Evolutionary conservation across 768 basidiomycete species (phyloP), one percentile per base, ranked within the genome.

Genomic region (Hygrocybe coccinea): DNA sequence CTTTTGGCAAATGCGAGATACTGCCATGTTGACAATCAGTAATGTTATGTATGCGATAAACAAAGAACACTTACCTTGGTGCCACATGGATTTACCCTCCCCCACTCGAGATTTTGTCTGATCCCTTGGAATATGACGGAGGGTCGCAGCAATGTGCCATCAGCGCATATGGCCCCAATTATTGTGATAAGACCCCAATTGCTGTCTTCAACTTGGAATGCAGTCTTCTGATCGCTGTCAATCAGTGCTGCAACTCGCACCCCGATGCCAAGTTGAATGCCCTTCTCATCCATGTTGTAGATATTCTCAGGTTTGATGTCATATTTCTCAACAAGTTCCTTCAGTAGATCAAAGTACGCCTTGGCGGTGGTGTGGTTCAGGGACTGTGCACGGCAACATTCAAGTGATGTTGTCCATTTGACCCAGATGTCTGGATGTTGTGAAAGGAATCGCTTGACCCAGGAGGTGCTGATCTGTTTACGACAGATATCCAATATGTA

Each of bases 141-240:
- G 34, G 57, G 57, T 21, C 41, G 33, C n/a, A 53, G 33, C 10
- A 6, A 11, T 3, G 52, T 62, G 0, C 76, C 76, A 64, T 74
- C 74, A 1, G 75, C 72, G 47, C 60, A 66, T 2, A 73, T 56
- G 61, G 68, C 67, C 56, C 78, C 74, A 49, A 79, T 68, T 19
- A 78, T 63, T 0, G 75, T 79, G 33, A 78, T 67, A 3, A 77
- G 68, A 56, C 77, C 69, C 0, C 72, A 69, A 36, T 72, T 68
- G 8, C 58, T 69, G 56, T 64, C 69, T 7, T 60, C 52, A 10
- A 65, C 52, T 21, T 61, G 53, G 52, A 70, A 69, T 8, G 59
- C 55, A 1, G 43, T 41, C 3, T 57, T 52, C 17, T 64, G 52
- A 9, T 61, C 56, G 0, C 64, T 58, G 17, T 59, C 52, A 51